Conservation (phyloP, 139 green algal genomes). For the Desmodesmus armatus region DNA sequence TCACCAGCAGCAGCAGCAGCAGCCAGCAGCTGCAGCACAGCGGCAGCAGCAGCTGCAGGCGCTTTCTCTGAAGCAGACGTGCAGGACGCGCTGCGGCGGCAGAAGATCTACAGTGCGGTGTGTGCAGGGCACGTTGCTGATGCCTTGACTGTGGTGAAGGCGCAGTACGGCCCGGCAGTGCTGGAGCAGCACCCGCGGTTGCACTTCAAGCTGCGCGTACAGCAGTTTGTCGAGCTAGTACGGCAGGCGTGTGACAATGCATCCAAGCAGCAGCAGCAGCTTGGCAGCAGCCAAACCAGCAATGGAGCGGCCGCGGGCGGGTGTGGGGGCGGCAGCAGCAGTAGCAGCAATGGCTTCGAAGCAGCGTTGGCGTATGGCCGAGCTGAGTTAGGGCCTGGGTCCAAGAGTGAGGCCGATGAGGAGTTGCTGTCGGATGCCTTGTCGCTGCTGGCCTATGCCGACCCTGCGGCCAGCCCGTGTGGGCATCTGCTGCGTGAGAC, state of each 20-base stretch:
- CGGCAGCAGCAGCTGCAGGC: constrained; percentile 24
- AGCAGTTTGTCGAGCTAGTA: constrained; percentile 79
- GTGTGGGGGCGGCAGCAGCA: constrained; percentile 55
- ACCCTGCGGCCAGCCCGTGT: constrained; percentile 62
- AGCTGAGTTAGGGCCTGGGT: constrained; percentile 36
- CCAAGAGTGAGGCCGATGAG: constrained; percentile 42
- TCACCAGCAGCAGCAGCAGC: neutral
- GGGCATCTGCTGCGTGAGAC: constrained; percentile 66
- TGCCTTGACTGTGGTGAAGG: constrained; percentile 44
- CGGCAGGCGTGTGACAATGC: neutral
- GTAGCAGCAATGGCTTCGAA: constrained; percentile 51
- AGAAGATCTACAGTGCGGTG: constrained; percentile 55
- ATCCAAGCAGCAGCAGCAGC: constrained; percentile 1
- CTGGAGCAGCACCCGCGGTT: constrained; percentile 62
- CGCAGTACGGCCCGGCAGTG: constrained; percentile 46
- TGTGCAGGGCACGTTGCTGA: constrained; percentile 46
- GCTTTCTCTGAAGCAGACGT: constrained; percentile 6
- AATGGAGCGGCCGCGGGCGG: constrained; percentile 12
- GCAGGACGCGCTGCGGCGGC: constrained; percentile 38
- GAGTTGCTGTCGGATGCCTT: constrained; percentile 68
- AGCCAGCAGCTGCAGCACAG: neutral
- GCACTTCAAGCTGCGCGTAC: constrained; percentile 49
- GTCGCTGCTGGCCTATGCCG: constrained; percentile 79
- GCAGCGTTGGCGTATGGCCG: constrained; percentile 67
- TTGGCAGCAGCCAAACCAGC: constrained; percentile 10